Conservation (phyloP, 1,284 basidiomycete species). For the Malassezia japonica region DNA sequence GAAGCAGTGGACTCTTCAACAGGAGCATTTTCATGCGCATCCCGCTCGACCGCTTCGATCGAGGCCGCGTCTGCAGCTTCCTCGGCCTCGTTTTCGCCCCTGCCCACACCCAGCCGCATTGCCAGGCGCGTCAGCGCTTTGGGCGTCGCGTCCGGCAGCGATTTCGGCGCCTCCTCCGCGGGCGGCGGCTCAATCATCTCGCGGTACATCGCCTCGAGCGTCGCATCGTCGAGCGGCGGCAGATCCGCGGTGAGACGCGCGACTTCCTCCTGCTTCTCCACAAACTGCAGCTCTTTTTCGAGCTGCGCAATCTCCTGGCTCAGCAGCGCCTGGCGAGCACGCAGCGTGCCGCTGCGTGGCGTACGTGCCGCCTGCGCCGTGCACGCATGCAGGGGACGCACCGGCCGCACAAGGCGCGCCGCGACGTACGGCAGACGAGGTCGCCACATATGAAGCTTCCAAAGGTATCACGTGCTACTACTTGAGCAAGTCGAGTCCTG, state of each 20-base stretch:
- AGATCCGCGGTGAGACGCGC: constrained; percentile 26
- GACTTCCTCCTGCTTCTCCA: constrained; percentile 26
- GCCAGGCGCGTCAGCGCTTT: not conserved
- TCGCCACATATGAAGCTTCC: not conserved
- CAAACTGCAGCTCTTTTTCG: constrained; percentile 20
- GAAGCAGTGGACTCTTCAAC: too few relatives aligned
- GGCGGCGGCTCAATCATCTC: constrained; percentile 26
- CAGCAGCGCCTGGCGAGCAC: constrained; percentile 15
- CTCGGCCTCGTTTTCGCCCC: too few relatives aligned
- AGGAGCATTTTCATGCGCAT: too few relatives aligned
- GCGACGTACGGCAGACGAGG: not conserved
- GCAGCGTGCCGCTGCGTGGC: constrained; percentile 1
- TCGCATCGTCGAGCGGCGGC: constrained; percentile 34
- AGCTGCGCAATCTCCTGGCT: constrained; percentile 28
- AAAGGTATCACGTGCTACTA: constrained; percentile 14
- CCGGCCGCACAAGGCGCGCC: not conserved
- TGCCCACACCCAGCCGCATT: not conserved
- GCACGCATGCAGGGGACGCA: constrained; percentile 1
- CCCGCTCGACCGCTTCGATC: too few relatives aligned
- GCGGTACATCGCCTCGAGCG: constrained; percentile 35
- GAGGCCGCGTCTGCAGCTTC: too few relatives aligned
- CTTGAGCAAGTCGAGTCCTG: constrained; percentile 38
- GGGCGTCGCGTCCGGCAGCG: constrained; percentile 6
- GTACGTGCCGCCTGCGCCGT: not conserved
- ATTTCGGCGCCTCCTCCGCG: constrained; percentile 16